These are phyloP conservation scores for Cryphonectria carpinicola DNA, from an alignment of 2,329 filamentous ascomycete species.

Conservation along the genomic window DNA sequence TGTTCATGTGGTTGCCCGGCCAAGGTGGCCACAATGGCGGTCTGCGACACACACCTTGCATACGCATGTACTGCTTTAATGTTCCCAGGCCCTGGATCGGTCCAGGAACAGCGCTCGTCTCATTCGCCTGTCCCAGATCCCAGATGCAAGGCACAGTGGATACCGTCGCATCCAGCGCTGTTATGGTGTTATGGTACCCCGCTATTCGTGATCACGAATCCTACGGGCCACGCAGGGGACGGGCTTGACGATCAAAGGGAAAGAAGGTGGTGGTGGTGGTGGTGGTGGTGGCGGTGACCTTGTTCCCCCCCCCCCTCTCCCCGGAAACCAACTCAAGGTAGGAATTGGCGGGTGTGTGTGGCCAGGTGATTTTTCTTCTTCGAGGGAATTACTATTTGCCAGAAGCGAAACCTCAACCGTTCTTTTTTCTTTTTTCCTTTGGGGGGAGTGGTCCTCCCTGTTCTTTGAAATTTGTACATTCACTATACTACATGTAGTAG, in stretches of 20 bases:
- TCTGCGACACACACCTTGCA: constrained; percentile 11
- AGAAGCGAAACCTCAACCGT: neutral
- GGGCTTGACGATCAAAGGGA: constrained; percentile 12
- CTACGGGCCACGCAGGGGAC: constrained; percentile 6
- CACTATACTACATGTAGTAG: neutral
- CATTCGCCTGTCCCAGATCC: constrained; percentile 25
- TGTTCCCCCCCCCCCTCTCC: no score
- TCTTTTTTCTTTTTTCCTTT: neutral
- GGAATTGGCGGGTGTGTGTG: constrained; percentile 18
- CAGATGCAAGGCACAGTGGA: constrained; percentile 24
- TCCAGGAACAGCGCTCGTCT: constrained; percentile 27
- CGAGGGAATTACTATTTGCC: neutral
- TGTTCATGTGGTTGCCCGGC: constrained; percentile 11
- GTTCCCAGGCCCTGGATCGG: constrained; percentile 8
- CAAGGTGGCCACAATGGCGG: constrained; percentile 20
- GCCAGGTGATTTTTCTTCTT: constrained; percentile 7
- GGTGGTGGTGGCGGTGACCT: constrained; percentile 20
- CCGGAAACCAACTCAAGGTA: constrained; percentile 9
- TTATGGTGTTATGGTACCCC: constrained; percentile 21
- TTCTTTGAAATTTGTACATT: neutral
- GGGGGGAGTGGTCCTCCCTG: neutral
- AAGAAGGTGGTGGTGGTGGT: constrained; percentile 13
- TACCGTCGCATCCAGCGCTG: constrained; percentile 25
- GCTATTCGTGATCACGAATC: constrained; percentile 22
- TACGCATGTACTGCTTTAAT: constrained; percentile 10